Base-by-base conservation (phyloP, 306 rosid species). In the Sechiopsis laciniata region DNA sequence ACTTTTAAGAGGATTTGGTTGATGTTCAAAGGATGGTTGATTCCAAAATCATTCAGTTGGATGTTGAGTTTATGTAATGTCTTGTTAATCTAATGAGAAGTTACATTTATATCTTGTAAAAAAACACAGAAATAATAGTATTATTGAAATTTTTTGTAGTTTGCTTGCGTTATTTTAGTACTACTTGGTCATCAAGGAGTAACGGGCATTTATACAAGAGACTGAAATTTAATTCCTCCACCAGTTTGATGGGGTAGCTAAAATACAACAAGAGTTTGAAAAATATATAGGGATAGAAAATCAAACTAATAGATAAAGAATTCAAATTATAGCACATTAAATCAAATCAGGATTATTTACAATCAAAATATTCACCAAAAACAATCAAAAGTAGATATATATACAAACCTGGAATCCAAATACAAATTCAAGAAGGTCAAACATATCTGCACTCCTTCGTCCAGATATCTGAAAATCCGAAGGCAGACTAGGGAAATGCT, bases 361-460 rank as follows among this genome's bases (percentile, higher is more conserved):
- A 60, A 32, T 67, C 59, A 60, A 24, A 71, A 14, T 57, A 55
- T 57, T 73, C 13, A 17, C 52, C 12, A 10, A 46, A 10, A 46
- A 46, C 42, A 58, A 19, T 7, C 1, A 46, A 55, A 37, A 14
- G 22, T 20, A 55, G 32, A 32, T 58, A 37, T 59, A 14, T 32
- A 54, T 12, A 52, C 91, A 81, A 79, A 94, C 98, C 98, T 94
- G 98, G 73, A 94, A 94, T 53, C 98, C 98, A 68, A 94, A 94
- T 68, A 81, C 90, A 78, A 51, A 85, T 86, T 94, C 97, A 81
- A 94, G 80, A 77, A 90, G 96, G 79, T 94, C 97, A 74, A 94
- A 94, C 92, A 90, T 85, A 83, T 94, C 98, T 26, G 88, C 86
- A 83, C 82, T 91, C 79, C 97, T 85, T 53, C 78, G 86, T 81